A percentile compares a stretch with the other conserved stretches of the same genome.
phyloP scores from a whole-genome alignment of 2,329 filamentous ascomycete genomes.

The Fusarium verticillioides region DNA sequence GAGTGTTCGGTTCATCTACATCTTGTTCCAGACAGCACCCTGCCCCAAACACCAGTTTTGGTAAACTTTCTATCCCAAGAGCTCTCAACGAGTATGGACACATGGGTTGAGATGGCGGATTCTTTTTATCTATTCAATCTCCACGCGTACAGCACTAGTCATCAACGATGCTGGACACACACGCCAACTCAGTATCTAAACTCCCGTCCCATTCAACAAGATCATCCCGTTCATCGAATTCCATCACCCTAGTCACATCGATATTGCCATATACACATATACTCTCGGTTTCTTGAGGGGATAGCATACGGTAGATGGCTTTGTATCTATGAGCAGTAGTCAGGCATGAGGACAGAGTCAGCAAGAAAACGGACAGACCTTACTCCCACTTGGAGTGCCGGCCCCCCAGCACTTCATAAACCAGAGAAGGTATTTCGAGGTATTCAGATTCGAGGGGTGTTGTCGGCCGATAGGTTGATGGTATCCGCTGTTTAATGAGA shows the following conservation, averaged over 20 bases:
- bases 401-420: constrained; percentile 21
- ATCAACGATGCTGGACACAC: not conserved
- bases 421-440: constrained; percentile 23
- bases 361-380: not conserved
- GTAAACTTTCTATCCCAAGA: not conserved
- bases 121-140: not conserved
- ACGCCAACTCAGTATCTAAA: not conserved
- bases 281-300: not conserved
- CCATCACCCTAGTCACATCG: constrained; percentile 18
- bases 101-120: not conserved
- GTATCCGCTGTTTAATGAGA: not conserved
- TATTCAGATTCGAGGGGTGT: constrained; percentile 8
- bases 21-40: constrained; percentile 24
- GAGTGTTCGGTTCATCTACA: constrained; percentile 36
- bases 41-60: not conserved
- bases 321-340: constrained; percentile 11
- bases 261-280: not conserved
- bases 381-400: constrained; percentile 20
- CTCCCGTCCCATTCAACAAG: not conserved
- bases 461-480: constrained; percentile 12
- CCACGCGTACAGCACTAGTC: not conserved
- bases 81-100: not conserved
- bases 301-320: constrained; percentile 10
- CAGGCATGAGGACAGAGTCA: not conserved
- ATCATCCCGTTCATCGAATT: constrained; percentile 19